Percentiles rank a stretch among this genome's conserved stretches.
Evolutionary conservation across 192 early-diverging fungal species (phyloP).

Genomic region (Lobosporangium transversale): DNA sequence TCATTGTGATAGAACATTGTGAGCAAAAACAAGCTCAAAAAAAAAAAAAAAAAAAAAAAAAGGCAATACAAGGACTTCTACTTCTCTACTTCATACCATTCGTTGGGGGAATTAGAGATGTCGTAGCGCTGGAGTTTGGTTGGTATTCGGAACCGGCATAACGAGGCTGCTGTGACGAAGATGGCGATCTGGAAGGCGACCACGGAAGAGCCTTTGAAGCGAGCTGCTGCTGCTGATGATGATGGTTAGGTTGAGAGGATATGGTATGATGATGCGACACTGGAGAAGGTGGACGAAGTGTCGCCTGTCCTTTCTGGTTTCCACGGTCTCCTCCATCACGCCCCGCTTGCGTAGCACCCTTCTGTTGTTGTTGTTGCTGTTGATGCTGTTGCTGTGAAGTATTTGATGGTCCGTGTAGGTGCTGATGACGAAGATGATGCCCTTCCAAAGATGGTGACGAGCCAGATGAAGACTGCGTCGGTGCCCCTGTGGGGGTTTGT

Average conservation of each 20-base stretch:
- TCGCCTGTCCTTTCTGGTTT: slow-evolving; percentile 23
- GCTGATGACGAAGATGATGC: neutral
- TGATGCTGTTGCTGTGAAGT: neutral
- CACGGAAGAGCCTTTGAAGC: slow-evolving; percentile 1
- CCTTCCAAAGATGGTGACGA: neutral
- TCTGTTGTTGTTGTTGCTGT: neutral
- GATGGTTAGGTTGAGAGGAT: slow-evolving; percentile 6
- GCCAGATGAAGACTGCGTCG: neutral
- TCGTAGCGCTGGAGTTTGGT: neutral
- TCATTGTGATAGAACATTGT: no score
- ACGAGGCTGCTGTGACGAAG: slow-evolving; percentile 1
- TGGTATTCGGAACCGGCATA: neutral
- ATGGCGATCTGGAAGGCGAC: slow-evolving; percentile 15
- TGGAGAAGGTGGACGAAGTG: slow-evolving; percentile 18
- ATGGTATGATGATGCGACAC: slow-evolving; percentile 14
- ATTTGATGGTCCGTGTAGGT: neutral
- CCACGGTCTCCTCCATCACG: neutral
- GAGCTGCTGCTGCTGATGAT: slow-evolving; percentile 17
- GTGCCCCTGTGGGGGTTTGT: slow-evolving; percentile 19
- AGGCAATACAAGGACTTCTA: neutral
- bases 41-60: slow-evolving; percentile 1
- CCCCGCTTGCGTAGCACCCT: neutral
- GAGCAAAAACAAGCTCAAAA: no score
- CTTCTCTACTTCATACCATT: slow-evolving; percentile 14
- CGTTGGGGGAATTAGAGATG: neutral